These are phyloP conservation scores for Rubia tinctorum DNA, from an alignment of 305 asterid genomes.

Conservation along the genomic window DNA sequence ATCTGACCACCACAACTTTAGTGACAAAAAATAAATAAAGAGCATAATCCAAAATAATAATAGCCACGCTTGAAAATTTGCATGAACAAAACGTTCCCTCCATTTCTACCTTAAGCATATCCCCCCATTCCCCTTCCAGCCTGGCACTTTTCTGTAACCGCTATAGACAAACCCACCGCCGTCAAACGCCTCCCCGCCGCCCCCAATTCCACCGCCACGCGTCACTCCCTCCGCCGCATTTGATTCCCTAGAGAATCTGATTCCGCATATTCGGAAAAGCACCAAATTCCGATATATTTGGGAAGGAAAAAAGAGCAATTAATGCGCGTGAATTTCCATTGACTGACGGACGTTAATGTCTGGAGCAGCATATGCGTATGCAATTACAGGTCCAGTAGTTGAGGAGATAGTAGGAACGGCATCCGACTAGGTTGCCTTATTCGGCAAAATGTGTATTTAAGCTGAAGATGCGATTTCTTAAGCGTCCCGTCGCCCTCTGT, in stretches of 20 bases:
- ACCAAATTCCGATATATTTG: background rate
- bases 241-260: constrained; percentile 17
- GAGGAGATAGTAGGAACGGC: constrained; percentile 8
- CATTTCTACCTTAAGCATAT: background rate
- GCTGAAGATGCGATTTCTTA: constrained; percentile 59
- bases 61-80: background rate
- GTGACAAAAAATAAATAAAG: background rate
- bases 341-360: constrained; percentile 11
- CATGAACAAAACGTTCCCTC: constrained; percentile 9
- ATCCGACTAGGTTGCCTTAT: constrained; percentile 16
- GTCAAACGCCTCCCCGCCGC: background rate
- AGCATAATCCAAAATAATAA: background rate
- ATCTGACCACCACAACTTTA: constrained; percentile 2
- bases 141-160: constrained; percentile 7
- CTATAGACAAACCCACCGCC: constrained; percentile 15
- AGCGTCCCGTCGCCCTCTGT: constrained; percentile 50
- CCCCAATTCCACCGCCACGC: background rate
- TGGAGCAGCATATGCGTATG: background rate
- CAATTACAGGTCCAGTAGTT: constrained; percentile 3
- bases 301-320: background rate
- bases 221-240: constrained; percentile 6
- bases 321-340: background rate
- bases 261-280: constrained; percentile 3
- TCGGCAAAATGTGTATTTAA: constrained; percentile 50
- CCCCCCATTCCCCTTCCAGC: constrained; percentile 6